Percentiles rank a stretch among this genome's conserved stretches.
Conservation (phyloP, 2,329 filamentous ascomycete species). For the Diaporthe aspalathi region DNA sequence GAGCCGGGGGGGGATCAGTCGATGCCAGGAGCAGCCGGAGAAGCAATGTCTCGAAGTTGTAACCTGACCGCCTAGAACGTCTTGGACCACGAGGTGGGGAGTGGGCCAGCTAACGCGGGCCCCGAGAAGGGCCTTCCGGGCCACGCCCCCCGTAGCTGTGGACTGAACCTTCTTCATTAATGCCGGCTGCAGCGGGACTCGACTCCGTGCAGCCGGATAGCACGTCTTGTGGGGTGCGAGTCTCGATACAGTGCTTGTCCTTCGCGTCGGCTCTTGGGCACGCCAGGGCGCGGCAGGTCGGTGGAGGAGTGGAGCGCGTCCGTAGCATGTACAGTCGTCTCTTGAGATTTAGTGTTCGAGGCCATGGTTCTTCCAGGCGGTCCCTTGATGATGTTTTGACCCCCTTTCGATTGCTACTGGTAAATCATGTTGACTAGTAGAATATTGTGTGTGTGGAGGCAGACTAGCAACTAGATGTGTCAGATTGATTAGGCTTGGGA, state of each 20-base stretch:
- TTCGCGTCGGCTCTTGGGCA: neutral
- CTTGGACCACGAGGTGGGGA: constrained; percentile 10
- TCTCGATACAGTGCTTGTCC: neutral
- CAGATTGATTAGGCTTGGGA: neutral
- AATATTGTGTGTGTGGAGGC: neutral
- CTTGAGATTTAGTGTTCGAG: neutral
- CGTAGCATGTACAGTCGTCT: constrained; percentile 5
- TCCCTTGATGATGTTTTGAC: neutral
- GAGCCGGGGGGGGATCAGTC: neutral
- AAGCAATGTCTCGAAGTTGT: constrained; percentile 9
- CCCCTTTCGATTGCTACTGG: neutral
- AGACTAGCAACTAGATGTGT: neutral
- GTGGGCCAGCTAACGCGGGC: neutral
- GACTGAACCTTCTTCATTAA: neutral
- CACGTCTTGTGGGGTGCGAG: constrained; percentile 19
- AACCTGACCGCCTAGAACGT: constrained; percentile 14
- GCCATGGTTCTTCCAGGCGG: neutral
- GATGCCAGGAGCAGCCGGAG: constrained; percentile 11
- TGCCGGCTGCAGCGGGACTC: constrained; percentile 12
- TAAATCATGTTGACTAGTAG: neutral
- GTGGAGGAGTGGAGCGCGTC: constrained; percentile 9
- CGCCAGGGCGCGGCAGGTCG: neutral
- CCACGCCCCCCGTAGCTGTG: constrained; percentile 7
- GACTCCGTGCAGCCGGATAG: constrained; percentile 22
- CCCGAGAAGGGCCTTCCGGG: neutral